A percentile compares a stretch with the other conserved stretches of the same genome.
Conservation (phyloP, 805 yeast species). For the Candida boidinii region DNA sequence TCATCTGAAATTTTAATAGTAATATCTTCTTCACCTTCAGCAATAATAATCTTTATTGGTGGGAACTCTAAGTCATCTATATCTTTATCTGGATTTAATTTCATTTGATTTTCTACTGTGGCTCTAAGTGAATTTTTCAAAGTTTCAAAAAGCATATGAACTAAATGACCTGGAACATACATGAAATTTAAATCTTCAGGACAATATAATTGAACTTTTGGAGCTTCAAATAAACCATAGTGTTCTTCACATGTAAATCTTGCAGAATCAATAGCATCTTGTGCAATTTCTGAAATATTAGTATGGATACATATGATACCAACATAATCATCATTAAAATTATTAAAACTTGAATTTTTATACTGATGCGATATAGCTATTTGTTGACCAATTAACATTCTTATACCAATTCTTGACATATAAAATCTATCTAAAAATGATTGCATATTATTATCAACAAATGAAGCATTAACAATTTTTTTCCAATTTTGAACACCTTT, state of each 20-base stretch:
- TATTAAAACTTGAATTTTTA: slow-evolving; percentile 28
- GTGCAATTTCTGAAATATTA: slow-evolving; percentile 73
- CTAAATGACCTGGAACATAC: slow-evolving; percentile 90
- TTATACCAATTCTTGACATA: slow-evolving; percentile 84
- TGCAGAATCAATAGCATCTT: slow-evolving; percentile 86
- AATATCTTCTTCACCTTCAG: slow-evolving; percentile 85
- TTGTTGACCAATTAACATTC: slow-evolving; percentile 94
- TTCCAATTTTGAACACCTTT: slow-evolving; percentile 93
- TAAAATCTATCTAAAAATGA: slow-evolving; percentile 78
- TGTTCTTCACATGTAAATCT: slow-evolving; percentile 86
- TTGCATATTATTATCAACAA: slow-evolving; percentile 68
- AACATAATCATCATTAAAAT: slow-evolving; percentile 63
- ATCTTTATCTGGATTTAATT: slow-evolving; percentile 37
- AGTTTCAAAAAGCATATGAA: slow-evolving; percentile 86
- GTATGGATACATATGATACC: slow-evolving; percentile 86
- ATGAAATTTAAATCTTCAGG: slow-evolving; percentile 70
- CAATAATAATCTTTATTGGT: slow-evolving; percentile 77
- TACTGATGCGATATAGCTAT: slow-evolving; percentile 47
- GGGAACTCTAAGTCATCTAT: slow-evolving; percentile 68
- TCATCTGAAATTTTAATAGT: slow-evolving; percentile 87
- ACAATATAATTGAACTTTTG: slow-evolving; percentile 71
- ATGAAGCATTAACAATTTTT: slow-evolving; percentile 31
- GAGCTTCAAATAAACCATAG: slow-evolving; percentile 81
- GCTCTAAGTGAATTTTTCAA: slow-evolving; percentile 83
- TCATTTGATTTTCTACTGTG: slow-evolving; percentile 73